A percentile compares a stretch with the other conserved stretches of the same genome.
phyloP scores from a whole-genome alignment of 306 rosid species.

The Trichosanthes truncata region DNA sequence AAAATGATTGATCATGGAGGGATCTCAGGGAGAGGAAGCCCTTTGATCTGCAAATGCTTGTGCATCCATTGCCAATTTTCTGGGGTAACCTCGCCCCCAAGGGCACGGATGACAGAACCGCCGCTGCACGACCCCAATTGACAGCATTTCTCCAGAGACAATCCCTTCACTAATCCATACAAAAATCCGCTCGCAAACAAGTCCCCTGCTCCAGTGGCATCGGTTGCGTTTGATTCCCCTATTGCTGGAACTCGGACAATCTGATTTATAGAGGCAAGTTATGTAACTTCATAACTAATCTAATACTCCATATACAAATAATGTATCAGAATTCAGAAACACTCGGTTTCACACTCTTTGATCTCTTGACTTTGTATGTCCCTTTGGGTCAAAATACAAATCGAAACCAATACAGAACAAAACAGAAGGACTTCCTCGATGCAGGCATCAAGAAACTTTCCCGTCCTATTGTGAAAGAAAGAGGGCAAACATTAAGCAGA shows the following conservation, averaged over 20 bases:
- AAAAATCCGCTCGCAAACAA: conserved; percentile 90
- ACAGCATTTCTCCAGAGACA: conserved; percentile 84
- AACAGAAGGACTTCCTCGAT: background rate
- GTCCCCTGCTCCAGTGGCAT: conserved; percentile 99
- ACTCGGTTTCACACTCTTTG: background rate
- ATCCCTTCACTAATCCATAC: conserved; percentile 75
- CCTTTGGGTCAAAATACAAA: background rate
- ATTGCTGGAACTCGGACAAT: conserved; percentile 61
- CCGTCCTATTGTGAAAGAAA: background rate
- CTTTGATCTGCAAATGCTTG: conserved; percentile 71
- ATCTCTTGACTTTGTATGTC: background rate
- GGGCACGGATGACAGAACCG: conserved; percentile 75
- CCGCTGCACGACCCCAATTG: conserved; percentile 87
- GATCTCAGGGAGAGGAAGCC: conserved; percentile 41
- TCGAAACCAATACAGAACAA: background rate
- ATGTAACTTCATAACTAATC: background rate
- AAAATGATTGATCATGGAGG: conserved; percentile 15
- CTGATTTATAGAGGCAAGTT: conserved; percentile 22
- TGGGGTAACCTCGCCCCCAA: conserved; percentile 77
- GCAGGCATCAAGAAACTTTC: background rate
- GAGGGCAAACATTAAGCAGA: background rate
- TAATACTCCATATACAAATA: background rate
- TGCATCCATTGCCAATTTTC: conserved; percentile 92
- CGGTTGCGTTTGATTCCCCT: conserved; percentile 61
- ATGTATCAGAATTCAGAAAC: background rate